Evolutionary conservation across 2,329 filamentous ascomycete genomes (phyloP), one percentile per base, ranked within the genome.

Genomic region (Blastomyces emzantsi): DNA sequence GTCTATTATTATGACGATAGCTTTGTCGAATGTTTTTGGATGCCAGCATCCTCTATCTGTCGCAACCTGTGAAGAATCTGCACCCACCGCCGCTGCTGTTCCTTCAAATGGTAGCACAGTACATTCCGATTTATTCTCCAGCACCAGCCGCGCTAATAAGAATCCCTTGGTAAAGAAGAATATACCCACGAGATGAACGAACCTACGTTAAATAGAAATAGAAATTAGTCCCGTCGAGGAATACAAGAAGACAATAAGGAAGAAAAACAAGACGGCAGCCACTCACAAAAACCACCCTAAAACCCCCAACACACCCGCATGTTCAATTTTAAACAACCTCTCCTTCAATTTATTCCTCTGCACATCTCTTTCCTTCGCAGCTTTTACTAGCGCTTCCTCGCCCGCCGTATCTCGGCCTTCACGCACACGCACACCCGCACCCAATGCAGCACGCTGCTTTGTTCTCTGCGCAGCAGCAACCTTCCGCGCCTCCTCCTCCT

Each of bases 101-200:
- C 76, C 67, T 45, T 84, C 81, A 64, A 89, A 84, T 3, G 94
- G 93, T 60, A 90, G 86, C 52, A 80, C 76, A 13, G 80, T 78
- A 74, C 90, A 94, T 64, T 81, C 81, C 15, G 90, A 92, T 73
- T 87, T 89, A 70, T 91, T 85, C 66, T 91, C 87, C 64, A 94
- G 82, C 61, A 93, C 88, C 66, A 91, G 79, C 64, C 94, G 86
- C 63, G 93, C 96, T 67, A 99, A 84, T 66, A 99, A 85, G 76
- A 99, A 99, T 47, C 94, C 94, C 74, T 89, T 92, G 33, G 91
- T 96, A 78, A 99, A 99, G 73, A 97, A 89, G 73, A 89, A 90
- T 70, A 97, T 88, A 65, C 92, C 93, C 45, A 89, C 80, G 56
- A 84, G 81, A 74, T 99, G 94, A 51, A 97, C 83, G 67, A 83